Evolutionary conservation across 805 yeast genomes (phyloP).

Genomic region (Lachancea dasiensis): DNA sequence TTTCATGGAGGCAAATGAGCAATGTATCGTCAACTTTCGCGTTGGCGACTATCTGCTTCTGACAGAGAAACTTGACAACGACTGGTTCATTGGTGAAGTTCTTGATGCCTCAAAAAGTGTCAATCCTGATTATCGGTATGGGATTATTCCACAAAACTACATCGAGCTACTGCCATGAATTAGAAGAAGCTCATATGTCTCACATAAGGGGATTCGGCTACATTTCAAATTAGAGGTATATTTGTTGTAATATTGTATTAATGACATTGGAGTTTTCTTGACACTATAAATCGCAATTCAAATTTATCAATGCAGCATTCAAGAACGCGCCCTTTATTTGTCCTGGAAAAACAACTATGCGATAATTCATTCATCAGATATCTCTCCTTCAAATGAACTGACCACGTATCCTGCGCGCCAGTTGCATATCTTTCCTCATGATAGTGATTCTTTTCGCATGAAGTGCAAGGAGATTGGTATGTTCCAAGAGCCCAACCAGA

Average conservation of each 20-base stretch:
- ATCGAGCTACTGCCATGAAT: conserved; percentile 8
- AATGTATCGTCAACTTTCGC: conserved; percentile 28
- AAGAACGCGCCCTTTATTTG: no score
- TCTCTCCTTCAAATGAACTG: conserved; percentile 26
- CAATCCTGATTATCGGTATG: conserved; percentile 7
- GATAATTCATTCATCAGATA: background rate
- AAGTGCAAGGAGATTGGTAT: conserved; percentile 68
- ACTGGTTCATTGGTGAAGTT: conserved; percentile 33
- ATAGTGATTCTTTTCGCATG: conserved; percentile 82
- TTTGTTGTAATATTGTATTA: no score
- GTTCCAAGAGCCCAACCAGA: conserved; percentile 65
- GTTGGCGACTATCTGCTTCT: conserved; percentile 29
- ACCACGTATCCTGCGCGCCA: conserved; percentile 74
- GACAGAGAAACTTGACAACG: conserved; percentile 27
- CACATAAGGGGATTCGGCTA: no score
- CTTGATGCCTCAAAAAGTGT: conserved; percentile 15
- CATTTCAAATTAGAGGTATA: background rate
- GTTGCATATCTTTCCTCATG: conserved; percentile 76
- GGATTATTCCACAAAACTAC: conserved; percentile 12
- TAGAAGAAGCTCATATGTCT: no score
- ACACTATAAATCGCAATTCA: no score
- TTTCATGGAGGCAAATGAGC: conserved; percentile 23
- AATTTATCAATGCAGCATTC: no score
- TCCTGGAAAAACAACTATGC: no score
- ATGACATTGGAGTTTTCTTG: no score